Conservation (phyloP, 805 yeast species). For the Cyberlindnera petersonii region DNA sequence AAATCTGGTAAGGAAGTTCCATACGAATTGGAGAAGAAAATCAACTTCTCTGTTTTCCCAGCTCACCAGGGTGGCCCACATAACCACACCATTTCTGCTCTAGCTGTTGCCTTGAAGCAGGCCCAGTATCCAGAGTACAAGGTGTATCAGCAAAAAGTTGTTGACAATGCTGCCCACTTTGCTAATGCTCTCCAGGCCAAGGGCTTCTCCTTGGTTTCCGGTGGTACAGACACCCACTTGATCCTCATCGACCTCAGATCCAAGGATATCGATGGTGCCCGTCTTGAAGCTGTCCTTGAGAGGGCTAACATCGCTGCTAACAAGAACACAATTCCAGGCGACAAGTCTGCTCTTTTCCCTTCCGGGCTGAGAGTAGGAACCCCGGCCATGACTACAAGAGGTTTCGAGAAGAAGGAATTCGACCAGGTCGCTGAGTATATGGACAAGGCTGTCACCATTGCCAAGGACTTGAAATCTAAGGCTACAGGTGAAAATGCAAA, state of each 20-base stretch:
- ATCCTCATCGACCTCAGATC: conserved; percentile 85
- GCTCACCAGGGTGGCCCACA: conserved; percentile 99
- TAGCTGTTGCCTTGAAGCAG: conserved; percentile 95
- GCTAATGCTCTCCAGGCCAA: conserved; percentile 67
- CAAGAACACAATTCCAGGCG: conserved; percentile 97
- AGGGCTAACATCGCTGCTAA: conserved; percentile 91
- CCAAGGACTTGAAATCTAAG: conserved; percentile 55
- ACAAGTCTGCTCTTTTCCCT: conserved; percentile 91
- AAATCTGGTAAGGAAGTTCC: conserved; percentile 89
- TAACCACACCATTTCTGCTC: conserved; percentile 96
- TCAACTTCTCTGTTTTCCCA: conserved; percentile 98
- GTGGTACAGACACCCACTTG: conserved; percentile 97
- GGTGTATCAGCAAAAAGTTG: conserved; percentile 83
- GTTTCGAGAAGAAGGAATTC: conserved; percentile 76
- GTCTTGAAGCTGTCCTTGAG: conserved; percentile 94
- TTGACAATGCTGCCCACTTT: conserved; percentile 81
- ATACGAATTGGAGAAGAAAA: conserved; percentile 90
- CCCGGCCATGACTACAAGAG: conserved; percentile 94
- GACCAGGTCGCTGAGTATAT: conserved; percentile 75
- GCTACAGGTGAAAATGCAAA: conserved; percentile 57
- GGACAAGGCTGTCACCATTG: conserved; percentile 70
- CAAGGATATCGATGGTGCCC: conserved; percentile 92
- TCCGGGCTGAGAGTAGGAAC: conserved; percentile 96
- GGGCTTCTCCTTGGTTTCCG: conserved; percentile 82
- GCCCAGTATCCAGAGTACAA: conserved; percentile 87